Evolutionary conservation across 2,329 filamentous ascomycete genomes (phyloP).

Genomic region (Trichoderma arundinaceum): DNA sequence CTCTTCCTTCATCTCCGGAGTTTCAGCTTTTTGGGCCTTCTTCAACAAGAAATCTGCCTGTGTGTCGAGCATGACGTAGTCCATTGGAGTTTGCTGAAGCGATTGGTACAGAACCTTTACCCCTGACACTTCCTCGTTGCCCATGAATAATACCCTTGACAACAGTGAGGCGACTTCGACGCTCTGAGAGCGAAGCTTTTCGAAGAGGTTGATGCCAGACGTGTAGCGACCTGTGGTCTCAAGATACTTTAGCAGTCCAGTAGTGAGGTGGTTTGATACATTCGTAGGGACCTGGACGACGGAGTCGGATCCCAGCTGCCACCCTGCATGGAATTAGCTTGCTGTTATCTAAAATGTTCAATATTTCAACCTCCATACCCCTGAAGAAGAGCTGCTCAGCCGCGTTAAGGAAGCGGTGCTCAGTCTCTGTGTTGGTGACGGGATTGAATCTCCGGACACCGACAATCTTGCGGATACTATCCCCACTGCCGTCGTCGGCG

Average conservation of each 20-base stretch:
- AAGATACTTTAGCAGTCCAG: slow-evolving; percentile 93
- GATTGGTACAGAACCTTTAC: slow-evolving; percentile 87
- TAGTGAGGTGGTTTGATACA: slow-evolving; percentile 92
- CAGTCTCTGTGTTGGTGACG: slow-evolving; percentile 96
- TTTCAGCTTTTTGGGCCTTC: slow-evolving; percentile 69
- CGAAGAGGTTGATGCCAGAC: slow-evolving; percentile 96
- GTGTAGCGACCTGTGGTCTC: slow-evolving; percentile 92
- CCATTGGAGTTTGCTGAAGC: slow-evolving; percentile 91
- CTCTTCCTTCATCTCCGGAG: slow-evolving; percentile 63
- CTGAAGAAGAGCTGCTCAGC: slow-evolving; percentile 95
- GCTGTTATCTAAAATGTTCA: neutral
- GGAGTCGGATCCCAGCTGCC: slow-evolving; percentile 94
- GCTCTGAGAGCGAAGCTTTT: slow-evolving; percentile 89
- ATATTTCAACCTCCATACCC: slow-evolving; percentile 57
- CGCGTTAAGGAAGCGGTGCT: slow-evolving; percentile 93
- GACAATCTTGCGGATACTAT: slow-evolving; percentile 94
- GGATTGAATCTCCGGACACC: slow-evolving; percentile 98
- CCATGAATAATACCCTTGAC: slow-evolving; percentile 89
- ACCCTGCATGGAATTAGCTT: slow-evolving; percentile 60
- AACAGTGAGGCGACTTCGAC: slow-evolving; percentile 93
- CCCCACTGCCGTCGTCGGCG: slow-evolving; percentile 91
- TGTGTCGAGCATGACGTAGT: slow-evolving; percentile 93
- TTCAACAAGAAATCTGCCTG: slow-evolving; percentile 90
- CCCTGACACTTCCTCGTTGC: slow-evolving; percentile 95
- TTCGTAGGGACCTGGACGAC: slow-evolving; percentile 97